phyloP scores from a whole-genome alignment of 257 asterid genomes.

The Handroanthus guayacan region DNA sequence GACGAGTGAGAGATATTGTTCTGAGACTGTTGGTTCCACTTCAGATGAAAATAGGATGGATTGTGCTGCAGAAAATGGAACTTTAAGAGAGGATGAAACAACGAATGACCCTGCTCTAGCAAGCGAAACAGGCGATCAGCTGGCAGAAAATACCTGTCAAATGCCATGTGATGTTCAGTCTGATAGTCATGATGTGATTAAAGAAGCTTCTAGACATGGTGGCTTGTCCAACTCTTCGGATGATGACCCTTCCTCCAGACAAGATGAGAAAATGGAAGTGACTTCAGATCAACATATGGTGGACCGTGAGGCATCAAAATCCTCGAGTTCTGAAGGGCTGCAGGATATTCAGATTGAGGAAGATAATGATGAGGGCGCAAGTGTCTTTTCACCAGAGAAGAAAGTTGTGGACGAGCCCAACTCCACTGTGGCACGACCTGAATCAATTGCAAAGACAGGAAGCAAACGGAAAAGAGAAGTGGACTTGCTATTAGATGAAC shows the following conservation, averaged over 20 bases:
- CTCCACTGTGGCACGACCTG: slow-evolving; percentile 27
- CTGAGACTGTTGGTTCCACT: slow-evolving; percentile 42
- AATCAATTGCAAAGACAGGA: slow-evolving; percentile 33
- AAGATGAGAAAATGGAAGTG: slow-evolving; percentile 41
- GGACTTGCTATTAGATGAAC: slow-evolving; percentile 45
- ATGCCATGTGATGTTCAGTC: slow-evolving; percentile 25
- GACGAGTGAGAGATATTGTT: slow-evolving; percentile 31
- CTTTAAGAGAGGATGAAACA: slow-evolving; percentile 38
- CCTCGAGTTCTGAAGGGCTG: slow-evolving; percentile 39
- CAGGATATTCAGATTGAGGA: slow-evolving; percentile 38
- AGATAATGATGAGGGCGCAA: slow-evolving; percentile 28
- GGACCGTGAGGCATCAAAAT: slow-evolving; percentile 34
- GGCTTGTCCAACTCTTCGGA: slow-evolving; percentile 40
- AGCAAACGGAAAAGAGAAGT: slow-evolving; percentile 69
- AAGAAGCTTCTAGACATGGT: slow-evolving; percentile 41
- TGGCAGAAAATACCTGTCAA: slow-evolving; percentile 40
- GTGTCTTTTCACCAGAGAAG: slow-evolving; percentile 30
- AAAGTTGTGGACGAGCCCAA: slow-evolving; percentile 34
- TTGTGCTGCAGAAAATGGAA: slow-evolving; percentile 39
- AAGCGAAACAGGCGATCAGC: slow-evolving; percentile 35
- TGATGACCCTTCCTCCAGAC: slow-evolving; percentile 29
- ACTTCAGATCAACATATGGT: slow-evolving; percentile 27
- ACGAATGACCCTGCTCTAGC: slow-evolving; percentile 28
- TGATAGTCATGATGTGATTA: slow-evolving; percentile 37
- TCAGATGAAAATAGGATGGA: slow-evolving; percentile 35